Base-by-base conservation (phyloP, 2,329 filamentous ascomycete genomes). In the Penicillium sp. region DNA sequence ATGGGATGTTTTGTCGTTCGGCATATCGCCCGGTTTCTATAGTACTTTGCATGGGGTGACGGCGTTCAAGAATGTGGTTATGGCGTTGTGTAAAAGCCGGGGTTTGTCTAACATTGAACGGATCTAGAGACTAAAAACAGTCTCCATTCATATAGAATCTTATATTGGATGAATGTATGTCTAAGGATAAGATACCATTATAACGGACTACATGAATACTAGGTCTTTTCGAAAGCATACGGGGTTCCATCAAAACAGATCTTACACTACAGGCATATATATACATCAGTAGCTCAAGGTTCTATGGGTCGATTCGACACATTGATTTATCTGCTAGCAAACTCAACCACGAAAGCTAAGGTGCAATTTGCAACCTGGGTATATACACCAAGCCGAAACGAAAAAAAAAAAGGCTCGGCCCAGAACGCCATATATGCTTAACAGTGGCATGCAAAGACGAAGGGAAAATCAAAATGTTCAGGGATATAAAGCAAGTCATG, bases 371-470 rank as follows among this genome's bases (percentile, higher is more conserved):
- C 49, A 41, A 56, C 50, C 54, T 49, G 54, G 54, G 54, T 56
- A 56, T 56, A 53, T 51, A 56, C 44, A 51, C 53, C 51, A 48
- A 56, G 54, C 51, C 44, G 47, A 37, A 56, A 51, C 43, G 36
- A 37, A 50, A 36, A 24, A 48, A 36, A 37, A 51, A 30, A n/a
- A 52, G 45, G 44, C 27, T 41, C 45, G 34, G 49, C 37, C 27
- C 29, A 32, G 24, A 54, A 56, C 54, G 54, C 54, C 54, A 46
- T 33, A 29, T 18, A 54, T 54, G 51, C 51, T 50, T 40, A 50
- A 49, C 34, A 27, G n/a, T 23, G 30, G 34, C 42, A 41, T 39
- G 30, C 40, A 49, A 52, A 33, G 17, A 39, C 10, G 21, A 24
- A 46, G 21, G 17, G 15, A 21, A 32, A 33, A 20, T n/a, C n/a